Percentiles rank a stretch among this genome's conserved stretches.
These are phyloP conservation scores for Cryptococcus sp. DNA, from an alignment of 1,284 basidiomycete genomes.

Conservation along the genomic window DNA sequence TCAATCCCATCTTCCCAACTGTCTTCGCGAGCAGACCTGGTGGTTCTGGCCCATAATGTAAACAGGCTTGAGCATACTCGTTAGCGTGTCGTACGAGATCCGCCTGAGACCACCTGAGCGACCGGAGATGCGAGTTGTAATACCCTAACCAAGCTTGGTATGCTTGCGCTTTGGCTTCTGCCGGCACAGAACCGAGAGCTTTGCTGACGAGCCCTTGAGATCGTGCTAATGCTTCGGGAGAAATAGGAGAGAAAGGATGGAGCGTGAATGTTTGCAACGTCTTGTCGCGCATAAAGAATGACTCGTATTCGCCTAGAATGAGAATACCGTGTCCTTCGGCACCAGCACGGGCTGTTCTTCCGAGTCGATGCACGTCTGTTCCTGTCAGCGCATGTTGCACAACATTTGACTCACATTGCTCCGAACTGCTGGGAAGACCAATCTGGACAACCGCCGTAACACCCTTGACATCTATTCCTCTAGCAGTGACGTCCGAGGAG, in stretches of 20 bases:
- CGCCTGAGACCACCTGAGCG: slow-evolving; percentile 55
- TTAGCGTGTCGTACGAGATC: slow-evolving; percentile 58
- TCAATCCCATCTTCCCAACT: slow-evolving; percentile 65
- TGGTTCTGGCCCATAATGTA: slow-evolving; percentile 54
- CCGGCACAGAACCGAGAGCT: slow-evolving; percentile 41
- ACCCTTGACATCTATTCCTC: slow-evolving; percentile 57
- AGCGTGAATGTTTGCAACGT: slow-evolving; percentile 57
- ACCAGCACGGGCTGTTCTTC: slow-evolving; percentile 59
- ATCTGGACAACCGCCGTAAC: slow-evolving; percentile 61
- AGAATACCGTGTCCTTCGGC: slow-evolving; percentile 61
- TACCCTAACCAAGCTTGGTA: slow-evolving; percentile 65
- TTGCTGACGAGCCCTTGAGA: slow-evolving; percentile 32
- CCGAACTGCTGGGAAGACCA: slow-evolving; percentile 53
- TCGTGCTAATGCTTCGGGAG: slow-evolving; percentile 14
- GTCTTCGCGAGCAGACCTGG: slow-evolving; percentile 60
- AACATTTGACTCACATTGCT: slow-evolving; percentile 49
- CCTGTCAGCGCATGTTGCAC: not conserved
- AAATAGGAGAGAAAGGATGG: slow-evolving; percentile 31
- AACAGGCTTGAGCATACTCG: slow-evolving; percentile 55
- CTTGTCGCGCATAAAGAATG: slow-evolving; percentile 58
- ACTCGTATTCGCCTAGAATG: slow-evolving; percentile 61
- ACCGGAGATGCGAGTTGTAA: slow-evolving; percentile 58
- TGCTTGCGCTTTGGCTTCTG: slow-evolving; percentile 57
- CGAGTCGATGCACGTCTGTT: slow-evolving; percentile 55
- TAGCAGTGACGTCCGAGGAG: slow-evolving; percentile 58